Conservation (phyloP, 1,284 basidiomycete species). For the Leccinum cinnamomeum region DNA sequence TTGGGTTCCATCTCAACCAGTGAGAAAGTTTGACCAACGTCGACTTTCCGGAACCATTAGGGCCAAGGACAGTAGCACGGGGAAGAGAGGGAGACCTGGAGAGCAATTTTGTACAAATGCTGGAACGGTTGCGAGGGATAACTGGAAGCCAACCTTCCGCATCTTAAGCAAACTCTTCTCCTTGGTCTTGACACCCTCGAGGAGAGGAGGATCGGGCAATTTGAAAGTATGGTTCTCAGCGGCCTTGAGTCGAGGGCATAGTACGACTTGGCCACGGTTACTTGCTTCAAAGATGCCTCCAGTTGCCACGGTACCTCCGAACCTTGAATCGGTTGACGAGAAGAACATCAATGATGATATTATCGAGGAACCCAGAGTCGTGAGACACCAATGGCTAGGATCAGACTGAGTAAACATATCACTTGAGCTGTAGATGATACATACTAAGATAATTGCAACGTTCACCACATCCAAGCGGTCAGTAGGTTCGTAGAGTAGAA, state of each 20-base stretch:
- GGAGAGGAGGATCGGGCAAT: constrained; percentile 90
- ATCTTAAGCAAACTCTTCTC: constrained; percentile 98
- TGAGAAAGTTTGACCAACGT: constrained; percentile 97
- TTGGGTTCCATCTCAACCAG: constrained; percentile 95
- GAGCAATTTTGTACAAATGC: constrained; percentile 92
- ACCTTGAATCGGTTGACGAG: too few species aligned
- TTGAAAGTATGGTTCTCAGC: too few species aligned
- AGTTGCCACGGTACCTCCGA: too few species aligned
- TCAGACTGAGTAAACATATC: too few species aligned
- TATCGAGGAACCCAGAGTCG: too few species aligned
- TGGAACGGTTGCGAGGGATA: constrained; percentile 85
- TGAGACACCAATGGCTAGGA: constrained; percentile 31
- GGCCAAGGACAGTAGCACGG: constrained; percentile 94
- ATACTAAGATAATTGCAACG: too few species aligned
- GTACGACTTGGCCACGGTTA: too few species aligned
- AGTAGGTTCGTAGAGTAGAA: too few species aligned
- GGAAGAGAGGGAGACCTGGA: constrained; percentile 95
- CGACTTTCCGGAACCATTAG: constrained; percentile 98
- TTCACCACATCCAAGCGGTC: too few species aligned
- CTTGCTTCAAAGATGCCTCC: too few species aligned
- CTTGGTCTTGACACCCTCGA: constrained; percentile 99
- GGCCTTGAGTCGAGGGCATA: constrained; percentile 45
- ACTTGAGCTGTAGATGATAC: too few species aligned
- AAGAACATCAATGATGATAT: too few species aligned
- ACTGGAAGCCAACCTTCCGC: constrained; percentile 95